Base-by-base conservation (phyloP, 225 moss, liverwort and hornwort species). In the Takakia lepidozioides region DNA sequence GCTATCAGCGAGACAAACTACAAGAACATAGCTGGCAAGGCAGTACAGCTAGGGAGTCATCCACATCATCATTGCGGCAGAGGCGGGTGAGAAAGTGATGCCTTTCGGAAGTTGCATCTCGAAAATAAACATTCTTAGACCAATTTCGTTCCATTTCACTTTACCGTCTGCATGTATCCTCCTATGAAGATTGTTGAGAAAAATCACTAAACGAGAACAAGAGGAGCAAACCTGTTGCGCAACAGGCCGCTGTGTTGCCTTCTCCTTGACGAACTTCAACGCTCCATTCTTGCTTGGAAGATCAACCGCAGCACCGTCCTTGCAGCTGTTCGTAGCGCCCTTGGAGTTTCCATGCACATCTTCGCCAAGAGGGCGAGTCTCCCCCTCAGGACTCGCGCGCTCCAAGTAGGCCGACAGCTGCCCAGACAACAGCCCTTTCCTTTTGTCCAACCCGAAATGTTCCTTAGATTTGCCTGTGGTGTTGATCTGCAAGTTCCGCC, bases 381-480 rank as follows among this genome's bases (percentile, higher is more conserved):
- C 51, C 19, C 29, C 35, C 48, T 53, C 53, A 35, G 63, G 27
- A 49, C 62, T 48, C 5, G 5, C 21, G 57, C 45, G 49, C 42
- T 19, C 47, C 36, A 25, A 38, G 39, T 68, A 43, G 25, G 41
- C 55, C 20, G 62, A 62, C 50, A 30, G 29, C 10, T 45, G 61
- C 46, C 57, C 69, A n/a, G 44, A 45, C n/a, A 18, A 48, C 34
- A 23, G 10, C 27, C 61, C 42, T 56, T 68, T 77, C 25, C 76
- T 63, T 54, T 72, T 77, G 49, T 37, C 10, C 2, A 41, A 51
- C 38, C 58, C 71, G 19, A 9, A 25, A 34, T 51, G 17, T 38
- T 54, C 59, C n/a, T 28, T 30, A 42, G 16, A 46, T 44, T 62
- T 46, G 13, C 51, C 54, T 23, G n/a, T n/a, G n/a, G 27, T 19